Evolutionary conservation across 192 early-diverging fungal species (phyloP).

Genomic region (Gamsiella multidivaricata): DNA sequence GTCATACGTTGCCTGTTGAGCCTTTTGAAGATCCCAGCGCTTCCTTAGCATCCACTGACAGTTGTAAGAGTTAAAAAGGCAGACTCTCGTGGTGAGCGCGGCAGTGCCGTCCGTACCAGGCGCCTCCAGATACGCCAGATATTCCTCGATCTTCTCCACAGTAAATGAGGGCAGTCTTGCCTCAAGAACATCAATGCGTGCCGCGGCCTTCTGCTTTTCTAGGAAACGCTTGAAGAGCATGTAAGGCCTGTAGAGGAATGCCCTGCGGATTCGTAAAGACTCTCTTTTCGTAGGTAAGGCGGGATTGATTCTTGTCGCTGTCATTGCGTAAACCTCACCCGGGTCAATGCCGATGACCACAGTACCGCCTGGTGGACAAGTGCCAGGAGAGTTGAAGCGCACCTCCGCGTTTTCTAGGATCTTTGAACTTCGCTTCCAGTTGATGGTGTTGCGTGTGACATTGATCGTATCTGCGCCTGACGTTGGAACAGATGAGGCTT

Average conservation of each 20-base stretch:
- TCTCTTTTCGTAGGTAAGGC: neutral
- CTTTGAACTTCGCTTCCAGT: slow-evolving; percentile 1
- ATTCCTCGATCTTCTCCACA: neutral
- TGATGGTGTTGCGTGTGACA: neutral
- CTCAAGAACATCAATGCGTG: neutral
- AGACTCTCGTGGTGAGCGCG: neutral
- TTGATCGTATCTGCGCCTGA: too few relatives aligned
- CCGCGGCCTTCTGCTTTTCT: neutral
- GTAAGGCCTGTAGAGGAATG: neutral
- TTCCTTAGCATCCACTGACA: neutral
- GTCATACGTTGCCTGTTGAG: neutral
- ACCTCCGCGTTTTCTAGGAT: neutral
- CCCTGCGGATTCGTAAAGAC: neutral
- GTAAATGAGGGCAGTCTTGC: neutral
- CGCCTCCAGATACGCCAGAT: neutral
- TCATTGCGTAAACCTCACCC: slow-evolving; percentile 1
- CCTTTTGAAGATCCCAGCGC: neutral
- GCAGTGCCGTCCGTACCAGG: neutral
- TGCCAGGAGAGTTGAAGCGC: neutral
- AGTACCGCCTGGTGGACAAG: neutral
- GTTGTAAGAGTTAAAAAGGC: neutral
- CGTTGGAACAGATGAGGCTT: neutral
- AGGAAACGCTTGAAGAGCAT: neutral
- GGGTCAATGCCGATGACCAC: slow-evolving; percentile 1
- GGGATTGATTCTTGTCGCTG: neutral